Evolutionary conservation across 139 green algal species (phyloP).

Genomic region (Asterochloris erici): DNA sequence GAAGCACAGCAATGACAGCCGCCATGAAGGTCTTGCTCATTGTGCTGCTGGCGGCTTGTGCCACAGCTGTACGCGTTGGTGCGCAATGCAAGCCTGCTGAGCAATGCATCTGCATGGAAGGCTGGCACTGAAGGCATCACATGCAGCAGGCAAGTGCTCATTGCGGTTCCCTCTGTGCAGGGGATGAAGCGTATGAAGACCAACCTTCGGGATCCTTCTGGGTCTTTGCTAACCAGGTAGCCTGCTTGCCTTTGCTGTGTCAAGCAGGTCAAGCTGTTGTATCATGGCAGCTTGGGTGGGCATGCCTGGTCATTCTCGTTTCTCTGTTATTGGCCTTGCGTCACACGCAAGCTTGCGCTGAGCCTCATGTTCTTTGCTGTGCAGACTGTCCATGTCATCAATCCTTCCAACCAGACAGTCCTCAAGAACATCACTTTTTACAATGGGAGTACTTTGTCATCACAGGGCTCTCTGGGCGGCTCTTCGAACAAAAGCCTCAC

Average conservation of each 20-base stretch:
- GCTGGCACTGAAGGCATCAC: too few relatives aligned
- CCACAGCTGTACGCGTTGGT: too few relatives aligned
- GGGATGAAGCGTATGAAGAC: slow-evolving; percentile 16
- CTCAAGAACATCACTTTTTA: slow-evolving; percentile 7
- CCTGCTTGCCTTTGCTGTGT: background rate
- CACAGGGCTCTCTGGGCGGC: slow-evolving; percentile 2
- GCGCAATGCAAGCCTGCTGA: too few relatives aligned
- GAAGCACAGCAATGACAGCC: too few relatives aligned
- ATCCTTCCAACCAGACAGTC: slow-evolving; percentile 1
- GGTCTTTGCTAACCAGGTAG: slow-evolving; percentile 19
- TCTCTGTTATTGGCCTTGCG: background rate
- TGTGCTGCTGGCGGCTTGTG: too few relatives aligned
- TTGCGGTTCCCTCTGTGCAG: background rate
- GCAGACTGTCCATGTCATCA: slow-evolving; percentile 19
- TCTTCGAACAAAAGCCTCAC: slow-evolving; percentile 4
- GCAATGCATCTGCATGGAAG: too few relatives aligned
- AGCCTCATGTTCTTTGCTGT: background rate
- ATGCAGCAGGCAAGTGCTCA: too few relatives aligned
- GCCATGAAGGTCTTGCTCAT: too few relatives aligned
- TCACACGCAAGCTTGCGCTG: background rate
- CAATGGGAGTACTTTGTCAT: slow-evolving; percentile 1
- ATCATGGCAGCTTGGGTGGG: background rate
- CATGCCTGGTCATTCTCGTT: background rate
- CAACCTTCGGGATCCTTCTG: slow-evolving; percentile 7
- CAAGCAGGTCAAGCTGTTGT: background rate